These are phyloP conservation scores for Phytophthora tentaculata DNA, from an alignment of 352 stramenopile genomes.

Conservation along the genomic window DNA sequence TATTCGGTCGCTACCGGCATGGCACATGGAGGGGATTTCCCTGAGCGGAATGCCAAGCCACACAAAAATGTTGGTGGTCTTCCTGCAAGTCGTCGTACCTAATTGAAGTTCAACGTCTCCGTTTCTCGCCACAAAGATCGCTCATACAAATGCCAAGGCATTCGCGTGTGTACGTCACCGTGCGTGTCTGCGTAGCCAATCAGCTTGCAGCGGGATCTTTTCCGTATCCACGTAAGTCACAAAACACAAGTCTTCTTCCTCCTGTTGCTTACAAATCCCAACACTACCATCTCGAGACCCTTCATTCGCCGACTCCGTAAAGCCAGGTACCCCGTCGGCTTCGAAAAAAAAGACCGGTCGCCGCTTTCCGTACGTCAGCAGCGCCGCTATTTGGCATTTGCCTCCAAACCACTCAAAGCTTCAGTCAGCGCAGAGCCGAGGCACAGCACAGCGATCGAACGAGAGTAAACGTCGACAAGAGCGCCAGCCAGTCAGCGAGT, in stretches of 20 bases:
- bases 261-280: not conserved
- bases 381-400: slow-evolving; percentile 38
- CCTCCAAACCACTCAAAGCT: slow-evolving; percentile 38
- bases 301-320: not conserved
- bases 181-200: slow-evolving; percentile 34
- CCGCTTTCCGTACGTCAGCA: slow-evolving; percentile 38
- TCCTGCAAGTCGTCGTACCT: slow-evolving; percentile 18
- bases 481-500: slow-evolving; percentile 3
- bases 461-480: slow-evolving; percentile 13
- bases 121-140: slow-evolving; percentile 26
- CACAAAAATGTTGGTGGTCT: slow-evolving; percentile 14
- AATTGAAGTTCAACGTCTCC: slow-evolving; percentile 33
- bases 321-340: slow-evolving; percentile 8
- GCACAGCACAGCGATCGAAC: slow-evolving; percentile 14
- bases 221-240: not conserved
- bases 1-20: not conserved
- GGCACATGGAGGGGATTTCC: too few species aligned
- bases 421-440: slow-evolving; percentile 18
- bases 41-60: not conserved
- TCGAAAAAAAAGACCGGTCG: slow-evolving; percentile 38
- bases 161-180: slow-evolving; percentile 18
- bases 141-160: slow-evolving; percentile 28
- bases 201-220: slow-evolving; percentile 23
- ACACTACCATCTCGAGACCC: not conserved
- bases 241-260: slow-evolving; percentile 17